Conservation (phyloP, 768 basidiomycete genomes). For the Amanita subjunquillea region DNA sequence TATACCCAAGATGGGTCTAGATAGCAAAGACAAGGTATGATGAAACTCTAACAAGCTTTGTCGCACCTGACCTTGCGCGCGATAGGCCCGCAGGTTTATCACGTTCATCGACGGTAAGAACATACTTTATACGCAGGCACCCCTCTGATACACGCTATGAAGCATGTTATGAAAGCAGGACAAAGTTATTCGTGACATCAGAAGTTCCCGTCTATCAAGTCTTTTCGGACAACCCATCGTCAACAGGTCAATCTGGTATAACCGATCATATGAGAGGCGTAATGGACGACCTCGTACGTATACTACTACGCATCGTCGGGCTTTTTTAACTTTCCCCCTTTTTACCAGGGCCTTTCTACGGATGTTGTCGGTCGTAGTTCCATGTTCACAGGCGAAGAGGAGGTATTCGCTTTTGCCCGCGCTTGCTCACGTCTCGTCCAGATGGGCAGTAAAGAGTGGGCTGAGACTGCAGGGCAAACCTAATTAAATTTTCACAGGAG, state of each 20-base stretch:
- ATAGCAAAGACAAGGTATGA: slow-evolving; percentile 74
- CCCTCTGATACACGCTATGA: slow-evolving; percentile 3
- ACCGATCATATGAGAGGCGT: slow-evolving; percentile 86
- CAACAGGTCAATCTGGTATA: slow-evolving; percentile 22
- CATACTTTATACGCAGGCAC: neutral
- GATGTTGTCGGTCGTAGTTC: slow-evolving; percentile 74
- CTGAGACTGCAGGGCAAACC: slow-evolving; percentile 34
- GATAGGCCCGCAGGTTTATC: slow-evolving; percentile 89
- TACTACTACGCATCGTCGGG: neutral
- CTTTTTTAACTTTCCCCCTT: slow-evolving; percentile 2
- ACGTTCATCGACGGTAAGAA: slow-evolving; percentile 83
- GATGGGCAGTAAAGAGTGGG: slow-evolving; percentile 90
- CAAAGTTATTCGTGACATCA: slow-evolving; percentile 84
- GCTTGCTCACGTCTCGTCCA: slow-evolving; percentile 82
- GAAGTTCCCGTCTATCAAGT: slow-evolving; percentile 87
- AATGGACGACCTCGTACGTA: slow-evolving; percentile 91
- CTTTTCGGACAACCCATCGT: slow-evolving; percentile 62
- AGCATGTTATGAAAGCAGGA: slow-evolving; percentile 92
- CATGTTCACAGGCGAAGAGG: slow-evolving; percentile 95
- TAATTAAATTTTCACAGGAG: neutral
- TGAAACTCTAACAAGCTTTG: slow-evolving; percentile 1
- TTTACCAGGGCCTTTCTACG: slow-evolving; percentile 58
- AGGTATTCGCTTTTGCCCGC: slow-evolving; percentile 93
- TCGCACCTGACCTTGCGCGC: neutral
- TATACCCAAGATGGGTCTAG: slow-evolving; percentile 81